These are phyloP conservation scores for Diddensiella caesifluorescens DNA, from an alignment of 805 yeast genomes.

Conservation along the genomic window DNA sequence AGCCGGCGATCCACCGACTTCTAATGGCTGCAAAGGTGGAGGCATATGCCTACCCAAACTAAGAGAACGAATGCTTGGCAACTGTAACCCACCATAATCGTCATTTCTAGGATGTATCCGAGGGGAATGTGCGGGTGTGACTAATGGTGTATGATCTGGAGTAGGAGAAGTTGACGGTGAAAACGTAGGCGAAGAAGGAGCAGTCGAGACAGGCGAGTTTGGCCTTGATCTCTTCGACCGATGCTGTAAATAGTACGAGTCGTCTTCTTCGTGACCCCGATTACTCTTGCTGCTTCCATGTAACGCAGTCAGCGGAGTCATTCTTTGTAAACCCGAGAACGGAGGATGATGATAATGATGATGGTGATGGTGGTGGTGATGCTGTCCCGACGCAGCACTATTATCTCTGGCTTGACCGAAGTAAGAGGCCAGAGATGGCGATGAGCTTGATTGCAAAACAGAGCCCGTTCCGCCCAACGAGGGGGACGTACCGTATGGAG, in stretches of 20 bases:
- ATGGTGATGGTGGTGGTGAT: slow-evolving; percentile 26
- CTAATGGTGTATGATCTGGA: slow-evolving; percentile 40
- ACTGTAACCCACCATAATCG: slow-evolving; percentile 30
- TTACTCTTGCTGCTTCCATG: slow-evolving; percentile 17
- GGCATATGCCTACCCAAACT: slow-evolving; percentile 21
- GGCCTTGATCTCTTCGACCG: slow-evolving; percentile 37
- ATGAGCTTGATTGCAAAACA: slow-evolving; percentile 17
- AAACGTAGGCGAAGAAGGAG: slow-evolving; percentile 39
- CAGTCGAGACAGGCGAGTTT: slow-evolving; percentile 39
- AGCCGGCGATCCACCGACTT: slow-evolving; percentile 16
- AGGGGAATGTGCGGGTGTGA: slow-evolving; percentile 43
- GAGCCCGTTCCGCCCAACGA: slow-evolving; percentile 8
- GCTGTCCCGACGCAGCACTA: slow-evolving; percentile 1
- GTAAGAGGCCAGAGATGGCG: slow-evolving; percentile 24
- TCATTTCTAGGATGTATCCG: slow-evolving; percentile 37
- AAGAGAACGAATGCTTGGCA: slow-evolving; percentile 36
- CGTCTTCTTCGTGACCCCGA: slow-evolving; percentile 22
- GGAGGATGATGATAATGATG: slow-evolving; percentile 22
- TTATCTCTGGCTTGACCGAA: slow-evolving; percentile 10
- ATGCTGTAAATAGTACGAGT: slow-evolving; percentile 22
- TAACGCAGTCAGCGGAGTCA: slow-evolving; percentile 29
- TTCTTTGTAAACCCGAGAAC: slow-evolving; percentile 23
- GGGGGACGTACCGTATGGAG: slow-evolving; percentile 23
- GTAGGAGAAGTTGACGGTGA: slow-evolving; percentile 36
- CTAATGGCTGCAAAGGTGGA: slow-evolving; percentile 25